Evolutionary conservation across 2,329 filamentous ascomycete genomes (phyloP), one percentile per base, ranked within the genome.

Genomic region (Xylariaceae sp.): DNA sequence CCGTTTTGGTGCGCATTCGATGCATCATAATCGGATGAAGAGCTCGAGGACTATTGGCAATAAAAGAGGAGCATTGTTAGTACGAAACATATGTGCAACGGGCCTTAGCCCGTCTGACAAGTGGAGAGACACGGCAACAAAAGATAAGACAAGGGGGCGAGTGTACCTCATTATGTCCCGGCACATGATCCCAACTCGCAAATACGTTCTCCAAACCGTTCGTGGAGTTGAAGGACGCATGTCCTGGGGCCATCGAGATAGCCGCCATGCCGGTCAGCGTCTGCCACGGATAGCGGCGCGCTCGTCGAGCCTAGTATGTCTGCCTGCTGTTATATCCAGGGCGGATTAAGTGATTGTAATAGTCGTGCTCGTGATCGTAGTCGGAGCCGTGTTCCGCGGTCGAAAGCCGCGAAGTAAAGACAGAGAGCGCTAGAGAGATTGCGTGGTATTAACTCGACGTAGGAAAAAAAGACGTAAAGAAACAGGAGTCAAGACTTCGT

Each of bases 191-290:
- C 81, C 81, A 83, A 18, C 74, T 67, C 52, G 75, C 73, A 45
- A 73, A 74, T 51, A 80, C 75, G 51, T 75, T 80, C 68, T 83
- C 77, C 57, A 76, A 77, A 68, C 78, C 81, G 64, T 74, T 75
- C 13, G 80, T 76, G 59, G 79, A 77, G 62, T 77, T 78, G 61
- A 83, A 72, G 51, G 78, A 76, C 61, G 78, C 75, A 55, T 78
- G 75, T 63, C 77, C 77, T 62, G 78, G 77, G 65, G 74, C 75
- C 65, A 80, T 73, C 65, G 81, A 80, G 72, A 84, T 77, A 69
- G 79, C 76, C 67, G 81, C 77, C 82, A 83, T 84, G 55, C 62
- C 63, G 53, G 59, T 62, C 62, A 63, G 66, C 63, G 57, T 63
- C 60, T 58, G 63, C 61, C 59, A 67, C 65, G 56, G 61, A 62